A percentile compares a stretch with the other conserved stretches of the same genome.
Conservation (phyloP, 768 basidiomycete genomes). For the Aureoboletus auriporus region DNA sequence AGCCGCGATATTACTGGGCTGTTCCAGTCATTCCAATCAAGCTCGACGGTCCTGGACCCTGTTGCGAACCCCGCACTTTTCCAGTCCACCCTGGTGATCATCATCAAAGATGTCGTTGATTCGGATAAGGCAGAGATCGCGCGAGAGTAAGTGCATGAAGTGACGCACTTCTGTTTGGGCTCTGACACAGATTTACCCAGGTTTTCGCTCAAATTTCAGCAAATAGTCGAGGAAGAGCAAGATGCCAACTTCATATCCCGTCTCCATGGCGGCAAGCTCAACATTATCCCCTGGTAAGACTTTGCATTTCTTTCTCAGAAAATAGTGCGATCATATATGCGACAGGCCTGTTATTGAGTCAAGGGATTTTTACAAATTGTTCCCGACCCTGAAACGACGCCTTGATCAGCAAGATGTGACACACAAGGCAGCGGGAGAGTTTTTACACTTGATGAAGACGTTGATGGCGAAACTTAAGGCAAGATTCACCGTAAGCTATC, state of each 20-base stretch:
- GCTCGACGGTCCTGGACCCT: slow-evolving; percentile 53
- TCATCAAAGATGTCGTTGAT: slow-evolving; percentile 68
- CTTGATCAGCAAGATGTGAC: slow-evolving; percentile 47
- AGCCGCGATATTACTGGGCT: slow-evolving; percentile 58
- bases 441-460: slow-evolving; percentile 53
- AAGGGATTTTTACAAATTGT: slow-evolving; percentile 51
- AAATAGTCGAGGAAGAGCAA: slow-evolving; percentile 58
- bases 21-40: slow-evolving; percentile 59
- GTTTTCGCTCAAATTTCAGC: slow-evolving; percentile 53
- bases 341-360: slow-evolving; percentile 57
- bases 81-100: slow-evolving; percentile 55
- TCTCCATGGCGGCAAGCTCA: slow-evolving; percentile 49
- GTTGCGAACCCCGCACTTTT: slow-evolving; percentile 54
- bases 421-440: slow-evolving; percentile 48
- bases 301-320: background rate
- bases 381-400: slow-evolving; percentile 40
- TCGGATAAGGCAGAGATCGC: slow-evolving; percentile 56
- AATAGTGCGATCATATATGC: background rate
- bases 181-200: slow-evolving; percentile 23
- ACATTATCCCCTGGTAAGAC: slow-evolving; percentile 52
- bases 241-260: slow-evolving; percentile 58
- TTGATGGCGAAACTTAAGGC: slow-evolving; percentile 67
- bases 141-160: slow-evolving; percentile 42
- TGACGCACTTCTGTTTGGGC: background rate
- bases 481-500: background rate